Percentiles rank a stretch among this genome's conserved stretches.
These are phyloP conservation scores for Alternaria triticina DNA, from an alignment of 2,329 filamentous ascomycete genomes.

Conservation along the genomic window DNA sequence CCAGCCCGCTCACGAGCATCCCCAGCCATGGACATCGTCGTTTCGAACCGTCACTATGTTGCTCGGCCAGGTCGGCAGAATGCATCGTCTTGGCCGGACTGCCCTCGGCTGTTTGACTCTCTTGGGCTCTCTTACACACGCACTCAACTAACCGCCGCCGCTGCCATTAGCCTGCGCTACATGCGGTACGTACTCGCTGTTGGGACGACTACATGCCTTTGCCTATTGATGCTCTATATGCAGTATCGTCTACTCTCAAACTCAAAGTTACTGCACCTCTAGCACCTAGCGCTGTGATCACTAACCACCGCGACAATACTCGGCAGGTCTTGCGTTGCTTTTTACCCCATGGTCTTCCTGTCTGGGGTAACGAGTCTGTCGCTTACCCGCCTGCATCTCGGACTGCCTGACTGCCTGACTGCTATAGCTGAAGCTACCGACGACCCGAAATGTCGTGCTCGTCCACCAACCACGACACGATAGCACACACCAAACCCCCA, in stretches of 20 bases:
- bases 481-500: slow-evolving; percentile 12
- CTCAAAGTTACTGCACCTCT: neutral
- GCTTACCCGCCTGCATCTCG: slow-evolving; percentile 22
- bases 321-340: neutral
- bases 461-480: neutral
- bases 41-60: slow-evolving; percentile 8
- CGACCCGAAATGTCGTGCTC: slow-evolving; percentile 12
- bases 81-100: slow-evolving; percentile 30
- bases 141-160: slow-evolving; percentile 24
- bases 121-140: slow-evolving; percentile 32
- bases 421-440: neutral
- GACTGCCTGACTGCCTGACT: neutral
- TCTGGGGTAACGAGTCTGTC: slow-evolving; percentile 16
- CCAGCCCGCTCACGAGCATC: neutral
- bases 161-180: slow-evolving; percentile 24
- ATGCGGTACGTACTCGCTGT: slow-evolving; percentile 3
- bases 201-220: neutral
- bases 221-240: neutral
- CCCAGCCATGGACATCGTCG: slow-evolving; percentile 8
- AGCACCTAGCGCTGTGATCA: neutral
- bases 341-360: neutral
- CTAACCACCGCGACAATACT: slow-evolving; percentile 1
- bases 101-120: slow-evolving; percentile 35
- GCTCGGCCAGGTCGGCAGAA: slow-evolving; percentile 38
- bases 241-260: neutral